Percentiles rank a stretch among this genome's conserved stretches.
phyloP scores from a whole-genome alignment of 495 filamentous ascomycete species.

The Symbiotaphrina buchneri region DNA sequence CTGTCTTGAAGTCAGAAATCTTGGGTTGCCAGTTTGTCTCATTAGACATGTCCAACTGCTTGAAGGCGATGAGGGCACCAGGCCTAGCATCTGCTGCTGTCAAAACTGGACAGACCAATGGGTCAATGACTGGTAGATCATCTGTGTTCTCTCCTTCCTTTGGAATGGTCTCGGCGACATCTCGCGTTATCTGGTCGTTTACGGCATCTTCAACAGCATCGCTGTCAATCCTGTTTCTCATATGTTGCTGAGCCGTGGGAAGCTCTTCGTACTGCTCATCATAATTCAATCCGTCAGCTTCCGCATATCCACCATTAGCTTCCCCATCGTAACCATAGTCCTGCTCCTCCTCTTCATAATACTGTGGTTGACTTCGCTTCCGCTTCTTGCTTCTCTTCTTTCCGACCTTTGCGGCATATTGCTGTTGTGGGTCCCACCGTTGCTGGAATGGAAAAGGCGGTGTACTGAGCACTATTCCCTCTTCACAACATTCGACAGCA shows the following conservation, averaged over 20 bases:
- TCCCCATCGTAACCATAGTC: constrained; percentile 14
- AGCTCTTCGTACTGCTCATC: constrained; percentile 15
- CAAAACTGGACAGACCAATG: constrained; percentile 28
- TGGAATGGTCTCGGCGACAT: constrained; percentile 10
- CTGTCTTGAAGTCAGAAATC: constrained; percentile 42
- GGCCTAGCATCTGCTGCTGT: constrained; percentile 23
- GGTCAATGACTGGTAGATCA: constrained; percentile 46
- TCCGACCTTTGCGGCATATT: constrained; percentile 22
- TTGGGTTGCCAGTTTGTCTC: constrained; percentile 59
- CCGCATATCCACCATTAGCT: not conserved
- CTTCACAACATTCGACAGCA: constrained; percentile 65
- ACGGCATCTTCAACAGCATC: constrained; percentile 4
- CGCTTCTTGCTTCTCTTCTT: constrained; percentile 34
- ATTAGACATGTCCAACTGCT: constrained; percentile 47
- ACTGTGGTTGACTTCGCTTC: constrained; percentile 15
- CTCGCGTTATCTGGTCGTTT: constrained; percentile 13
- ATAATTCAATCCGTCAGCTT: constrained; percentile 20
- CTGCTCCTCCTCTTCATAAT: constrained; percentile 10
- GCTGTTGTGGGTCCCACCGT: constrained; percentile 64
- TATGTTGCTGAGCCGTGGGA: no score
- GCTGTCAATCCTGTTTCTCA: no score
- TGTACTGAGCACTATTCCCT: constrained; percentile 47
- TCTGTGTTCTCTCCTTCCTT: constrained; percentile 17
- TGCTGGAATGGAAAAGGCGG: constrained; percentile 84
- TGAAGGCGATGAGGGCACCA: constrained; percentile 63